Evolutionary conservation across 768 basidiomycete genomes (phyloP).

Genomic region (Tulasnella sp.): DNA sequence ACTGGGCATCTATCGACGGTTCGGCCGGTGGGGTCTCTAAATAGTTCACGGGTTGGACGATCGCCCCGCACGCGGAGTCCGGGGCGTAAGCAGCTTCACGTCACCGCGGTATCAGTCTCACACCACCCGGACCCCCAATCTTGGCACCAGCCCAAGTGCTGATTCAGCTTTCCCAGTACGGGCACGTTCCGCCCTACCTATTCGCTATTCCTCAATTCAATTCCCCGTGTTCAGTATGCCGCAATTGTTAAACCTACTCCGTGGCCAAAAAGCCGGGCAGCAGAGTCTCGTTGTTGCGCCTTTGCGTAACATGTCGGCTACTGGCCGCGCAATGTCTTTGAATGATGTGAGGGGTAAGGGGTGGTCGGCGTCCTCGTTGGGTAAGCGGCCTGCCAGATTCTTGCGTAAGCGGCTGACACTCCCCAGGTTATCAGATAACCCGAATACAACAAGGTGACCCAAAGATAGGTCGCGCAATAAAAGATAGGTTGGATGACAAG

Average conservation of each 20-base stretch:
- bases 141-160: neutral
- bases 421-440: neutral
- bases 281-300: too few relatives aligned
- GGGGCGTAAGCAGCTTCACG: neutral
- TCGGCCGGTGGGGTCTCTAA: neutral
- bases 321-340: neutral
- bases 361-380: neutral
- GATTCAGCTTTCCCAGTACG: neutral
- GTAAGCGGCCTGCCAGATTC: neutral
- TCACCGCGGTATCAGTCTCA: neutral
- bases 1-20: neutral
- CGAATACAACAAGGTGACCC: too few relatives aligned
- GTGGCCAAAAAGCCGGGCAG: too few relatives aligned
- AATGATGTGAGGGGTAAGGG: neutral
- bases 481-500: too few relatives aligned
- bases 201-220: too few relatives aligned
- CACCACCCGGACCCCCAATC: neutral
- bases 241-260: too few relatives aligned
- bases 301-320: neutral
- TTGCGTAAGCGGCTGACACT: neutral
- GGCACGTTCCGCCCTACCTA: neutral
- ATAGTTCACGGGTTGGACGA: neutral
- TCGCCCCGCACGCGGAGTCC: neutral
- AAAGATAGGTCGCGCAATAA: too few relatives aligned
- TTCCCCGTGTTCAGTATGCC: too few relatives aligned